Evolutionary conservation across 1,284 basidiomycete genomes (phyloP), one percentile per base, ranked within the genome.

Genomic region (Ustilago cynodontis): DNA sequence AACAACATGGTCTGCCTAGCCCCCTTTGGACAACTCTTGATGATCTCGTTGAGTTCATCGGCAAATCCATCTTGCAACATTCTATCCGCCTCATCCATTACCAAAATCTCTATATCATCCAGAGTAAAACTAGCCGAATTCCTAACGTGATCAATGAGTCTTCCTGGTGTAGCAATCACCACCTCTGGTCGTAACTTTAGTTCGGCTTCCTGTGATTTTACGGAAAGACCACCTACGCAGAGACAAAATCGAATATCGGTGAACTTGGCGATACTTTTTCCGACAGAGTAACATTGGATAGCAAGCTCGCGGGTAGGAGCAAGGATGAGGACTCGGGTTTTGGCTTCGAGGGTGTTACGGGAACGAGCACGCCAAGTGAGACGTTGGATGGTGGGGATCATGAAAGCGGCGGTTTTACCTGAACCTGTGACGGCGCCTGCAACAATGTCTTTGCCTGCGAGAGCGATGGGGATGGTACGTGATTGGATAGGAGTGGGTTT

Each of bases 1-100:
- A 98, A 99, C 79, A 99, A 91, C 93, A 60, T 93, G 3, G 82
- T 84, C 47, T 81, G 83, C 45, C 78, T 79, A 0, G 60, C 90
- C 5, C 74, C 79, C 77, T 59, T 81, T 2, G 97, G 96, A 74
- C 98, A 90, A 66, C 93, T 90, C 87, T 98, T 96, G 60, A 99
- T 88, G 79, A 99, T 99, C 86, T 94, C 97, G 51, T 93, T 94
- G 53, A 99, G 88, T 85, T 97, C 95, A n/a, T 90, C 91, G 86
- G 98, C 96, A 86, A 98, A 99, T 13, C 97, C 97, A 24, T 98
- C 91, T 84, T 97, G 92, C 66, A 99, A 94, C 96, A 99, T 98
- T 53, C 95, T 90, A 87, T 99, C 96, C 18, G 97, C 97, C 88
- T 99, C 96, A 87, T 99, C 97, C 94, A 99, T 96, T 78, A 99